These are phyloP conservation scores for Paragyromitra xinjiangensis DNA, from an alignment of 495 filamentous ascomycete genomes.

Conservation along the genomic window DNA sequence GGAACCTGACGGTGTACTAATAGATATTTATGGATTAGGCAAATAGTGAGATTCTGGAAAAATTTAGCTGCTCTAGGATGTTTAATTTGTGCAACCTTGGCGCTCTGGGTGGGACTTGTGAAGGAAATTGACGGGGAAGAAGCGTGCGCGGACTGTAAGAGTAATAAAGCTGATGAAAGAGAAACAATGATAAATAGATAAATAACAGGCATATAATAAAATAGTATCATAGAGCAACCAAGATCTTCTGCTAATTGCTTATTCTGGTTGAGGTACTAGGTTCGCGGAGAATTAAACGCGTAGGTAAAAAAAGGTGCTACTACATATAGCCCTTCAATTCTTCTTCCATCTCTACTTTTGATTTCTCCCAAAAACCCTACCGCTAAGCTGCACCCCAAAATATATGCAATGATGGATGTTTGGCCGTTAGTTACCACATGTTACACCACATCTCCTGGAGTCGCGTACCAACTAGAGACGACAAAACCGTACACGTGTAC, in stretches of 20 bases:
- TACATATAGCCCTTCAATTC: no score
- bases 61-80: slow-evolving; percentile 64
- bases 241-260: not conserved
- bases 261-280: not conserved
- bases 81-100: slow-evolving; percentile 61
- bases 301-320: no score
- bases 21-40: slow-evolving; percentile 62
- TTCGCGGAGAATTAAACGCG: no score
- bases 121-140: slow-evolving; percentile 57
- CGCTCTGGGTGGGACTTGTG: slow-evolving; percentile 65
- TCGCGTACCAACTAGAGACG: no score
- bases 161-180: not conserved
- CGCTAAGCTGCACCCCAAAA: no score
- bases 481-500: no score
- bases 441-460: no score
- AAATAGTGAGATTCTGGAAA: slow-evolving; percentile 54
- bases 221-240: not conserved
- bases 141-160: slow-evolving; percentile 9
- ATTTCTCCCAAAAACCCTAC: no score
- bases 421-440: no score
- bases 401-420: no score
- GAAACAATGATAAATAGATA: not conserved
- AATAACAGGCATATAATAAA: not conserved
- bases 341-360: no score
- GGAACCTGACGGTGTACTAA: not conserved